Evolutionary conservation across 192 early-diverging fungal species (phyloP), one percentile per base, ranked within the genome.

Genomic region (Backusella psychrophila): DNA sequence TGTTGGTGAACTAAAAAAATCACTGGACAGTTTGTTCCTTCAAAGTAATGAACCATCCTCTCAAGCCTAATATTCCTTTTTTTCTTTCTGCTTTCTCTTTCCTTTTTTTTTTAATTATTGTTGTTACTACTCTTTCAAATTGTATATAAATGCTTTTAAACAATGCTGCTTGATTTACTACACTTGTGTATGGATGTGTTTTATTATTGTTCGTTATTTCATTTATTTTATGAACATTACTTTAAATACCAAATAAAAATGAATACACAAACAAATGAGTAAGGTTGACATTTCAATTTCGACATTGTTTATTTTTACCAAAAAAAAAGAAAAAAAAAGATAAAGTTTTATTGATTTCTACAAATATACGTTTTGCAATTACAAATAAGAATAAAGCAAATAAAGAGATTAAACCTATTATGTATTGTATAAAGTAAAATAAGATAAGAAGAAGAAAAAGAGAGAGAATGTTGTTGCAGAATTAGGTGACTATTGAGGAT

Each of bases 1-100:
- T 52, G 31, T 72, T 72, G 71, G 71, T 35, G 71, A 72, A 59
- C 19, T 72, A 6, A 72, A 72, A 31, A 72, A 72, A n/a, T 31
- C 71, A 33, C 52, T 72, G 8, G 31, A 72, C 9, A 53, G 17
- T 49, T 53, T 52, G 34, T 72, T 53, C 34, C 26, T 33, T 56
- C 19, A 49, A 38, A 23, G 41, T 69, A 38, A 69, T 12, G 35
- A 69, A 69, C 12, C 68, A 14, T 36, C 68, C 26, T 67, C 66
- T 33, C 34, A 31, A n/a, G 5, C 66, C 15, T 68, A 68, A 66
- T 31, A 29, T 26, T 26, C 26, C 2, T 29, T 26, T 63, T 63
- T 21, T 53, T 26, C 29, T 63, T 33, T 33, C 33, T 33, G 7
- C 17, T 59, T 59, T 23, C 21, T 59, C 23, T 14, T 59, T 19